Percentiles rank a stretch among this genome's conserved stretches.
phyloP scores from a whole-genome alignment of 2,329 filamentous ascomycete species.

The Ceratocystis albifundus region DNA sequence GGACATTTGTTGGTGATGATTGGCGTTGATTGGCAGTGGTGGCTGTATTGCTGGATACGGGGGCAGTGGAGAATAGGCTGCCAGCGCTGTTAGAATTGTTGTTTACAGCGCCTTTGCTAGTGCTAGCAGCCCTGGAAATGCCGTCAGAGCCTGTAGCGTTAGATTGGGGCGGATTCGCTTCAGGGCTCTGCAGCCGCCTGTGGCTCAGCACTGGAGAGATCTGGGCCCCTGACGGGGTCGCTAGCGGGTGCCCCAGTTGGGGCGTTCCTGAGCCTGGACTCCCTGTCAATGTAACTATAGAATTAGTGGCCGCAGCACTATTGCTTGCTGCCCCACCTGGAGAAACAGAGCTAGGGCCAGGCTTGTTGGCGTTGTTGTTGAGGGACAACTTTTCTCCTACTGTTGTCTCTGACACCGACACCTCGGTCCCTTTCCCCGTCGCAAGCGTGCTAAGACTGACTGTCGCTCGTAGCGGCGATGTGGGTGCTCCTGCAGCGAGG shows the following conservation, averaged over 20 bases:
- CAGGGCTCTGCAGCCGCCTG: constrained; percentile 5
- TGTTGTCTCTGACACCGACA: background rate
- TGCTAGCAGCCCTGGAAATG: background rate
- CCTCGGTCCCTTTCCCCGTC: too few species aligned
- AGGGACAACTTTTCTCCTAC: too few species aligned
- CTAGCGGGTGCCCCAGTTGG: background rate
- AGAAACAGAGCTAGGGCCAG: background rate
- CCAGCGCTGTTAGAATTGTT: background rate
- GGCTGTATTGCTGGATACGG: background rate
- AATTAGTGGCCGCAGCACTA: constrained; percentile 4
- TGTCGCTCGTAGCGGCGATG: background rate
- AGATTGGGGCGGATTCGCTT: background rate
- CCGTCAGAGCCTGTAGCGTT: background rate
- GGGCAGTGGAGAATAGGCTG: too few species aligned
- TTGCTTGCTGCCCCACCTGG: background rate
- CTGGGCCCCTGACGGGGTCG: background rate
- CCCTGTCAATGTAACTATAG: background rate
- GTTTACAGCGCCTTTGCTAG: background rate
- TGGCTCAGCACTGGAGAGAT: background rate
- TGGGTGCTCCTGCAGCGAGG: background rate
- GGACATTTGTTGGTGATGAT: background rate
- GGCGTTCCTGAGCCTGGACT: background rate
- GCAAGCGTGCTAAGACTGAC: background rate
- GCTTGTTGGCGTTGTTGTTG: too few species aligned
- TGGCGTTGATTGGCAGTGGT: constrained; percentile 1